These are phyloP conservation scores for Neolentinus lepideus DNA, from an alignment of 1,284 basidiomycete genomes.

Conservation along the genomic window DNA sequence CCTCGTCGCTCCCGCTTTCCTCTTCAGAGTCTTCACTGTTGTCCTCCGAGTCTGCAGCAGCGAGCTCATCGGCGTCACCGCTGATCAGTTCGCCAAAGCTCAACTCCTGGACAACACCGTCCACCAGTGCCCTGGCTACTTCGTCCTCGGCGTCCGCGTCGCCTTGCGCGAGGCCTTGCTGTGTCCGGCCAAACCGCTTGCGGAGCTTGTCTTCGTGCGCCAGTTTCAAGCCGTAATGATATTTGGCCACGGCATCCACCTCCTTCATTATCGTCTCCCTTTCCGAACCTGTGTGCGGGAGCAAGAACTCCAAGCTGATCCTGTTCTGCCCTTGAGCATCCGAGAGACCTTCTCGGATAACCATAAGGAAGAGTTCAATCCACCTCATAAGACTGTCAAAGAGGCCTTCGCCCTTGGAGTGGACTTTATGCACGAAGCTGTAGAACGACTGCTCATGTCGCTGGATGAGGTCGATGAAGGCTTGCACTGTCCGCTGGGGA, in stretches of 20 bases:
- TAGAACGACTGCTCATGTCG: conserved; percentile 97
- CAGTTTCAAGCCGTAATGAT: conserved; percentile 90
- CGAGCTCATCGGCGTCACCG: conserved; percentile 74
- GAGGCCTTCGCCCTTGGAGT: conserved; percentile 92
- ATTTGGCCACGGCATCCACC: conserved; percentile 80
- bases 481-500: conserved; percentile 83
- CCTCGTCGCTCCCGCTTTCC: conserved; percentile 15
- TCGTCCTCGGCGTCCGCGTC: conserved; percentile 67
- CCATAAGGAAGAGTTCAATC: conserved; percentile 93
- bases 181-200: conserved; percentile 64
- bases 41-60: conserved; percentile 70
- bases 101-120: conserved; percentile 73
- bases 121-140: conserved; percentile 72
- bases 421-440: conserved; percentile 96
- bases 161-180: conserved; percentile 24
- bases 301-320: conserved; percentile 79
- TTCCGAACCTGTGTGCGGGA: conserved; percentile 75
- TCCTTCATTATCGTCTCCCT: conserved; percentile 75
- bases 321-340: conserved; percentile 22
- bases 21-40: conserved; percentile 26
- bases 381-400: conserved; percentile 95
- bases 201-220: conserved; percentile 86
- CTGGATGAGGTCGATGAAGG: conserved; percentile 90
- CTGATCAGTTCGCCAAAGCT: conserved; percentile 73
- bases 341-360: conserved; percentile 81